Conservation (phyloP, 1,139 yeast genomes). For the Scheffersomyces insectosa region DNA sequence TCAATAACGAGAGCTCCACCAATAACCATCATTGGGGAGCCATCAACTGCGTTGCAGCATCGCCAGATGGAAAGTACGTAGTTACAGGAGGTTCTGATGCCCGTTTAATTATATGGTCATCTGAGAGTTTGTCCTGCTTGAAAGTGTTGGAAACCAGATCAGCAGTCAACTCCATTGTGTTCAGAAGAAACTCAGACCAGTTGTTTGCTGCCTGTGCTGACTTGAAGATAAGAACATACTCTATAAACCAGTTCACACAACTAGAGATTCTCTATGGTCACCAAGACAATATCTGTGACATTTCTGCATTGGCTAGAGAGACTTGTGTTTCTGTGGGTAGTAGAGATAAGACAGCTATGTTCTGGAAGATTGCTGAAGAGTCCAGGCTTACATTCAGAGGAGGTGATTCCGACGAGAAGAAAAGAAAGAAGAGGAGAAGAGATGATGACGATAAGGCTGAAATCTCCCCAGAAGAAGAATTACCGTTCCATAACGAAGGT, state of each 20-base stretch:
- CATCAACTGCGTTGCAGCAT: slow-evolving; percentile 76
- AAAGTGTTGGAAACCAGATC: slow-evolving; percentile 79
- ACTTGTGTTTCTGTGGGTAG: slow-evolving; percentile 95
- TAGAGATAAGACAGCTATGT: slow-evolving; percentile 90
- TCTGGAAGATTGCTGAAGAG: slow-evolving; percentile 97
- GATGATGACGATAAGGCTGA: slow-evolving; percentile 19
- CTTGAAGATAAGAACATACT: slow-evolving; percentile 82
- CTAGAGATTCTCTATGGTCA: slow-evolving; percentile 92
- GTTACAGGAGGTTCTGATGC: slow-evolving; percentile 91
- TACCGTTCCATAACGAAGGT: slow-evolving; percentile 68
- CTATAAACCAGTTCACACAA: slow-evolving; percentile 83
- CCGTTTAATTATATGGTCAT: slow-evolving; percentile 81
- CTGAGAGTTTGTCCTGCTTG: slow-evolving; percentile 71
- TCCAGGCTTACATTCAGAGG: slow-evolving; percentile 91
- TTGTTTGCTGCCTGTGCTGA: slow-evolving; percentile 93
- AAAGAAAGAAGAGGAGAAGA: slow-evolving; percentile 35
- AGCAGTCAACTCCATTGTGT: slow-evolving; percentile 68
- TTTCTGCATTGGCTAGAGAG: slow-evolving; percentile 78
- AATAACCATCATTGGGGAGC: slow-evolving; percentile 73
- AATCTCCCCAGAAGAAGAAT: slow-evolving; percentile 17
- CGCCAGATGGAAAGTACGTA: slow-evolving; percentile 83
- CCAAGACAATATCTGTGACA: slow-evolving; percentile 84
- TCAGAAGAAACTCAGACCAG: slow-evolving; percentile 81
- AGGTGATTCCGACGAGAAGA: slow-evolving; percentile 62
- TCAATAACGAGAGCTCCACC: slow-evolving; percentile 31